phyloP scores from a whole-genome alignment of 192 early-diverging fungal species.

The Coemansia sp. region DNA sequence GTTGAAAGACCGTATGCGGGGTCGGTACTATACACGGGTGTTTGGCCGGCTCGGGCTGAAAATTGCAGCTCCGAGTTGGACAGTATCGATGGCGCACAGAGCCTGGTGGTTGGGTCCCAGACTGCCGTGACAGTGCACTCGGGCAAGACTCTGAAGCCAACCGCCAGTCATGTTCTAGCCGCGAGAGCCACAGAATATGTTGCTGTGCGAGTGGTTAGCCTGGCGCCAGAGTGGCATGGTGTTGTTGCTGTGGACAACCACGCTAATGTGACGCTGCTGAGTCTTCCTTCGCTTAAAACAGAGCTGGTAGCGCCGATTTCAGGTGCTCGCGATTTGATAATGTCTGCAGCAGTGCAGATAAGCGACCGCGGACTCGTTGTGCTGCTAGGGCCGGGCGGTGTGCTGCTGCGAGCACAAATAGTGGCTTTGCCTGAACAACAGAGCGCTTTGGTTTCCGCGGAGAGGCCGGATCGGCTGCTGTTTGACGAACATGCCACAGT shows the following conservation, averaged over 20 bases:
- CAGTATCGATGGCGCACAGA: not conserved
- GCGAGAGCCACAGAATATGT: slow-evolving; percentile 3
- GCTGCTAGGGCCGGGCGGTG: slow-evolving; percentile 10
- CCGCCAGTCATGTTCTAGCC: slow-evolving; percentile 1
- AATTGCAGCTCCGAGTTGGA: not conserved
- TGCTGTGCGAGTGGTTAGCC: slow-evolving; percentile 5
- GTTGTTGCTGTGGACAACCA: slow-evolving; percentile 19
- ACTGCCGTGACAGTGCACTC: slow-evolving; percentile 1
- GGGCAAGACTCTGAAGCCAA: not conserved
- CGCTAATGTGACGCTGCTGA: slow-evolving; percentile 5
- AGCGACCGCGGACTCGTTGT: slow-evolving; percentile 8
- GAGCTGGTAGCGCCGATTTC: not conserved
- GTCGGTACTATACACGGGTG: not conserved
- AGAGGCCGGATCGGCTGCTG: not conserved
- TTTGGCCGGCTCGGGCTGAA: not conserved
- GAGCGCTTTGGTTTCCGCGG: not conserved
- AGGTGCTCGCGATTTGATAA: not conserved
- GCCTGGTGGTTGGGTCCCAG: slow-evolving; percentile 8
- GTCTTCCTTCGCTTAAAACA: slow-evolving; percentile 9
- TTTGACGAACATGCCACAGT: slow-evolving; percentile 6
- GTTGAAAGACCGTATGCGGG: not conserved
- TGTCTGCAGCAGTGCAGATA: slow-evolving; percentile 4
- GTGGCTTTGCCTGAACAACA: not conserved
- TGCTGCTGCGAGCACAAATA: slow-evolving; percentile 16
- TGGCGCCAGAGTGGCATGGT: slow-evolving; percentile 17